Conservation (phyloP, 306 rosid genomes). For the Gynostemma pentaphyllum region DNA sequence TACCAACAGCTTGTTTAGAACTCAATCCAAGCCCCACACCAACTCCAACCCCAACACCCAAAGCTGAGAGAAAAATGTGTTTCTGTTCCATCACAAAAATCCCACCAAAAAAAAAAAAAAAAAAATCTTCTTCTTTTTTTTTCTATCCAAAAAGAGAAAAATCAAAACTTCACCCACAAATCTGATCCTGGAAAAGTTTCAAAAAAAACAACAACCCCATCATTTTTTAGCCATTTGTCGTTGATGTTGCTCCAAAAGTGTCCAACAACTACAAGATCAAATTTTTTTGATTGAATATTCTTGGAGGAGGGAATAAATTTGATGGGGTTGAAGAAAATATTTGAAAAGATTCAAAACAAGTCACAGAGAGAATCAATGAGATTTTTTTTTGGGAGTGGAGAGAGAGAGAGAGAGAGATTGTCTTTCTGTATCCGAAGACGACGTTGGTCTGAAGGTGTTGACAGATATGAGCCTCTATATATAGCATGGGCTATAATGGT, state of each 20-base stretch:
- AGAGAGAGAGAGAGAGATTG: conserved; percentile 2
- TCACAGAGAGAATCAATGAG: conserved; percentile 1
- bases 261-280: not conserved
- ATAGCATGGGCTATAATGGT: conserved; percentile 11
- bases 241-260: not conserved
- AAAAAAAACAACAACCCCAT: not conserved
- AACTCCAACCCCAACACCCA: conserved; percentile 92
- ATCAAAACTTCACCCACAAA: not conserved
- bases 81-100: conserved; percentile 96
- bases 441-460: conserved; percentile 6
- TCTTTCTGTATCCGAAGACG: not conserved
- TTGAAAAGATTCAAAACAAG: not conserved
- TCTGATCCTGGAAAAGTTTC: not conserved
- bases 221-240: not conserved
- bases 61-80: conserved; percentile 77
- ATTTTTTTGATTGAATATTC: not conserved
- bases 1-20: conserved; percentile 60
- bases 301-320: not conserved
- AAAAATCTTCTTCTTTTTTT: not conserved
- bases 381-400: not conserved
- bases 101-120: not conserved
- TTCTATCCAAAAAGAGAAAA: not conserved
- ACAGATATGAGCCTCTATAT: conserved; percentile 8
- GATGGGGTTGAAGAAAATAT: not conserved
- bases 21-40: conserved; percentile 88